phyloP scores from a whole-genome alignment of 257 asterid species.

The Orobanche coerulescens region DNA sequence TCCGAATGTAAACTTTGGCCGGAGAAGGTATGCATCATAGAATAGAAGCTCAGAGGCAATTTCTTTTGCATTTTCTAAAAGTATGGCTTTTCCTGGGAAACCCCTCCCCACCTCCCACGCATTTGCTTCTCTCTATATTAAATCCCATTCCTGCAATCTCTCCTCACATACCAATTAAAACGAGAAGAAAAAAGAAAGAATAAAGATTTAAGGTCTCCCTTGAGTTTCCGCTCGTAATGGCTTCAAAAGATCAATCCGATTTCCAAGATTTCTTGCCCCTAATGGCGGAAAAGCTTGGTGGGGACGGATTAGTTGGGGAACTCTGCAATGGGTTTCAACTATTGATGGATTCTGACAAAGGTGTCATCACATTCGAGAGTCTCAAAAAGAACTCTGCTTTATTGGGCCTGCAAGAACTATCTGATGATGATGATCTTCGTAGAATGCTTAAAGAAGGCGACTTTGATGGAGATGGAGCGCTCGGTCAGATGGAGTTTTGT shows the following conservation, averaged over 20 bases:
- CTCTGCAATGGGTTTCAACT: conserved; percentile 38
- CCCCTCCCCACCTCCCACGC: no score
- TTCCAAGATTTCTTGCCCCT: conserved; percentile 45
- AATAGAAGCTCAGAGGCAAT: no score
- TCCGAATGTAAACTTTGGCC: no score
- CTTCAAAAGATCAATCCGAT: conserved; percentile 12
- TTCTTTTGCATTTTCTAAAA: no score
- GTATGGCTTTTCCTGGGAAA: no score
- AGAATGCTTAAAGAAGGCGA: conserved; percentile 42
- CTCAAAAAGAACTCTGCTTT: conserved; percentile 30
- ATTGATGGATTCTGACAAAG: conserved; percentile 36
- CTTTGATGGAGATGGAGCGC: conserved; percentile 52
- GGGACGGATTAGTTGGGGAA: conserved; percentile 39
- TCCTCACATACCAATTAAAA: no score
- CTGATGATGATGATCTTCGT: conserved; percentile 33
- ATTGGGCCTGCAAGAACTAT: conserved; percentile 19
- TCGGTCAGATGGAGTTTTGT: conserved; percentile 54
- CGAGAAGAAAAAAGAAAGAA: no score
- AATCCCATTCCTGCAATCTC: no score
- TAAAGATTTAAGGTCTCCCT: no score
- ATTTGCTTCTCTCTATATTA: no score
- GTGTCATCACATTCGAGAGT: conserved; percentile 42
- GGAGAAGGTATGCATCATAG: no score
- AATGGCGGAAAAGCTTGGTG: conserved; percentile 52
- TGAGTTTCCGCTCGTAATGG: no score